Evolutionary conservation across 73 alveolate genomes (phyloP), one percentile per base, ranked within the genome.

Genomic region (Paramecium tetraurelia): DNA sequence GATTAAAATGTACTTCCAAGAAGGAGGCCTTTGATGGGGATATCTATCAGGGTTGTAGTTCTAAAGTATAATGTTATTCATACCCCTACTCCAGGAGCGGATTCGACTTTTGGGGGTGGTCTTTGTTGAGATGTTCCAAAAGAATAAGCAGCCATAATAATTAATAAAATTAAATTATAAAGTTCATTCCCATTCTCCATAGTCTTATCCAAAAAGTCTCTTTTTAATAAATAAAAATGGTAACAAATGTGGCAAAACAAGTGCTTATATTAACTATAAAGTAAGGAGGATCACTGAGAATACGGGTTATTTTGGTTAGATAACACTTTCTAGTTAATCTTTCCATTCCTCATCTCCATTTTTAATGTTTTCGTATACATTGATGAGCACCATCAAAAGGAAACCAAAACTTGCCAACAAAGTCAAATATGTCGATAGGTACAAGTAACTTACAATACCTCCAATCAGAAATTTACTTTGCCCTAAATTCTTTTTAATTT

Each of bases 51-150:
- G 90, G 31, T 80, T 27, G 75, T 80, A 80, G 24, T 44, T 46
- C 90, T 80, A 80, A 21, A 20, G 9, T 12, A n/a, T 44, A 22
- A 6, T 36, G 33, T 3, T 16, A 80, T 44, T 41, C 29, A 80
- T 80, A 80, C 90, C 29, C 90, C 90, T 9, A 80, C 90, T 41
- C 90, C 90, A 43, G 90, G 90, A 80, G 90, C 84, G 14, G 27
- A 44, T 18, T 33, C 63, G 2, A 24, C 48, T 46, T 80, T 41
- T 2, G 44, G 6, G 4, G 76, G 90, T n/a, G 70, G 63, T 80
- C 63, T 22, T 44, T 41, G 43, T 9, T 44, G 9, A 18, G 90
- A 40, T 80, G 46, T 80, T 44, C 76, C 76, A 48, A 80, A 80
- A n/a, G 90, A 80, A 80, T 38, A 80, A 24, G 90, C 90, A 31